phyloP scores from a whole-genome alignment of 2,329 filamentous ascomycete species.

The Botryotinia convoluta region DNA sequence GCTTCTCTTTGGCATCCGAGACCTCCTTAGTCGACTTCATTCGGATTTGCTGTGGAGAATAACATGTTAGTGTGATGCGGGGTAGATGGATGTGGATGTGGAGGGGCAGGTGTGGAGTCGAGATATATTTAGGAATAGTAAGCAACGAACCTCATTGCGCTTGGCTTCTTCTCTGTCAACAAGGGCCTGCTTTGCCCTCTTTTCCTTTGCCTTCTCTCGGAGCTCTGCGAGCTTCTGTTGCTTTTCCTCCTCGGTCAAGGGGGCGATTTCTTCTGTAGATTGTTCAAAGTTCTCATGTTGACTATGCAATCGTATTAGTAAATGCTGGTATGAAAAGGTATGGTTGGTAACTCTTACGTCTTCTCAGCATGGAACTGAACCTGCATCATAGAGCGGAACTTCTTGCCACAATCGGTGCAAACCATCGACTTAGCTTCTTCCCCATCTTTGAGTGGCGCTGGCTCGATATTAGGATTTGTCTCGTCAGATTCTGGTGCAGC shows the following conservation, averaged over 20 bases:
- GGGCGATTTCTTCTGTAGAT: slow-evolving; percentile 87
- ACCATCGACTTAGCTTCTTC: slow-evolving; percentile 76
- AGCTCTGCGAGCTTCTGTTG: slow-evolving; percentile 74
- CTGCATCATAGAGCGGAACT: slow-evolving; percentile 75
- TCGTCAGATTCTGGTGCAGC: slow-evolving; percentile 46
- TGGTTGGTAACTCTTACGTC: slow-evolving; percentile 52
- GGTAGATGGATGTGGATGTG: not conserved
- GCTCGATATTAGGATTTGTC: slow-evolving; percentile 53
- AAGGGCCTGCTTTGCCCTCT: slow-evolving; percentile 64
- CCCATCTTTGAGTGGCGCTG: slow-evolving; percentile 66
- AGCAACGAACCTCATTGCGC: slow-evolving; percentile 69
- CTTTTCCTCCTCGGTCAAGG: slow-evolving; percentile 90
- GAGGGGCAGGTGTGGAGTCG: slow-evolving; percentile 1
- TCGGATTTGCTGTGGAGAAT: slow-evolving; percentile 58
- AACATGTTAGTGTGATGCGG: not conserved
- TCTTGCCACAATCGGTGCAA: slow-evolving; percentile 94
- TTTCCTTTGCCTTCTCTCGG: slow-evolving; percentile 66
- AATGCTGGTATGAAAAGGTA: not conserved
- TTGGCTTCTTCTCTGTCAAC: slow-evolving; percentile 79
- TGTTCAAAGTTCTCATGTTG: slow-evolving; percentile 90
- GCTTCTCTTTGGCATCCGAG: slow-evolving; percentile 86
- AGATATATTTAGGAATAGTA: not conserved
- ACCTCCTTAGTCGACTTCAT: slow-evolving; percentile 86
- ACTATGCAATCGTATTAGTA: slow-evolving; percentile 41
- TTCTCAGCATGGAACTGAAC: slow-evolving; percentile 91